Base-by-base conservation (phyloP, 306 rosid species). In the Prunus campanulata region DNA sequence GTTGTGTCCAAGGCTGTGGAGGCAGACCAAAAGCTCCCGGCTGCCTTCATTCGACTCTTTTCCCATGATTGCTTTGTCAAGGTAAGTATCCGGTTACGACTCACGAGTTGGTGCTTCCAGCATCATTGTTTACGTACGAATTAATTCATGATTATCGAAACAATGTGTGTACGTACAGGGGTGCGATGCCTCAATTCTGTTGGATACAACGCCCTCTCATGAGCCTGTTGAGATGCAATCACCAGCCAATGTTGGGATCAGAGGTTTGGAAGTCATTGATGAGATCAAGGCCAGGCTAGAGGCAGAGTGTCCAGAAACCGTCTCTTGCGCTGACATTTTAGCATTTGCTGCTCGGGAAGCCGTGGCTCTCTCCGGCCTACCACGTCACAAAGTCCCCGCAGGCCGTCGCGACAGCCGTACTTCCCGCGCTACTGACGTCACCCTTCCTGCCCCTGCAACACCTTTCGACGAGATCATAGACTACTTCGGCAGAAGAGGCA, bases 41-140 rank as follows among this genome's bases (percentile, higher is more conserved):
- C 89, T 22, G 69, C 27, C 68, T 7, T 93, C 76, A 0, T 93
- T 25, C 91, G 98, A 74, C 90, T 90, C 24, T 76, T 78, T 2
- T 91, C 88, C 86, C 97, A 91, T 22, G 97, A 93, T 39, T 93
- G 97, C 83, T 87, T 90, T 49, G 93, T 93, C 15, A 82, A 59
- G 50, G 97, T 93, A 80, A 83, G 85, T 27, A 16, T 16, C 12
- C 46, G 65, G 1, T 20, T 10, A 6, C 22, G 25, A 25, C 25
- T 25, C 25, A 25, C 25, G 19, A 52, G 22, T 52, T 52, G 5
- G 24, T 11, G 29, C 7, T 52, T 51, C 6, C 18, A 52, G 19
- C 0, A 52, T 56, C 1, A 11, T 56, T 56, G 12, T 3, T 56
- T 20, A 7, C 10, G 27, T 52, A 18, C 6, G 20, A 56, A 56